Conservation (phyloP, 768 basidiomycete species). For the Boletales sp. region DNA sequence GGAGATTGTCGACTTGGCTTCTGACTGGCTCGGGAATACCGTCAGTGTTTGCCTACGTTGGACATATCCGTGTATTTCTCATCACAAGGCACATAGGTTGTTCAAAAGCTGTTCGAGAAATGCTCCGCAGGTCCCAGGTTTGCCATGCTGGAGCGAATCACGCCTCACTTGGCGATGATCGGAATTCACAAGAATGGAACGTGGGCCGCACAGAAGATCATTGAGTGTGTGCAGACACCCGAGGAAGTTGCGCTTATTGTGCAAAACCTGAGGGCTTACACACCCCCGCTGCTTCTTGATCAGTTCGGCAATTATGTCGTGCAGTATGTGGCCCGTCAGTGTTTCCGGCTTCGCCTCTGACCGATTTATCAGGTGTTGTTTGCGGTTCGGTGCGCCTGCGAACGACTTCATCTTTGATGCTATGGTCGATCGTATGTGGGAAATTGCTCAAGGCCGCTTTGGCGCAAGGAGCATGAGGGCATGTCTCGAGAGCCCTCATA, state of each 20-base stretch:
- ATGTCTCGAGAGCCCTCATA: constrained; percentile 87
- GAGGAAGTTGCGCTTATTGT: constrained; percentile 86
- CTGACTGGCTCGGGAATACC: constrained; percentile 98
- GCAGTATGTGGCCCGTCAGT: constrained; percentile 53
- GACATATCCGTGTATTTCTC: not conserved
- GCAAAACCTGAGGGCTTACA: constrained; percentile 84
- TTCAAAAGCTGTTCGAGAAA: constrained; percentile 95
- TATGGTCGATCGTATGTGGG: constrained; percentile 98
- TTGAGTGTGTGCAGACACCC: constrained; percentile 85
- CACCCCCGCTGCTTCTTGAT: constrained; percentile 90
- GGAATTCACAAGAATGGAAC: constrained; percentile 99
- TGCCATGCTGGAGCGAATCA: constrained; percentile 90
- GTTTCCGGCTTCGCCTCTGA: constrained; percentile 1
- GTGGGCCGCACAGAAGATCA: constrained; percentile 99
- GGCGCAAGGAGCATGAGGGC: constrained; percentile 98
- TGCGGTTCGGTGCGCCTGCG: constrained; percentile 84
- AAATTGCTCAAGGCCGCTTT: constrained; percentile 95
- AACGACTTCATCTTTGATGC: constrained; percentile 98
- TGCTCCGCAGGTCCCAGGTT: constrained; percentile 75
- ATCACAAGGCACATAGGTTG: constrained; percentile 51
- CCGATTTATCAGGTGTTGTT: constrained; percentile 61
- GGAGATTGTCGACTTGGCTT: constrained; percentile 92
- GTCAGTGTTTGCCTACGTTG: constrained; percentile 18
- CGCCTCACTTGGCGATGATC: constrained; percentile 93
- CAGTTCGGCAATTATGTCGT: constrained; percentile 94